Percentiles rank a stretch among this genome's conserved stretches.
phyloP scores from a whole-genome alignment of 495 filamentous ascomycete genomes.

The Penicillium canariense region DNA sequence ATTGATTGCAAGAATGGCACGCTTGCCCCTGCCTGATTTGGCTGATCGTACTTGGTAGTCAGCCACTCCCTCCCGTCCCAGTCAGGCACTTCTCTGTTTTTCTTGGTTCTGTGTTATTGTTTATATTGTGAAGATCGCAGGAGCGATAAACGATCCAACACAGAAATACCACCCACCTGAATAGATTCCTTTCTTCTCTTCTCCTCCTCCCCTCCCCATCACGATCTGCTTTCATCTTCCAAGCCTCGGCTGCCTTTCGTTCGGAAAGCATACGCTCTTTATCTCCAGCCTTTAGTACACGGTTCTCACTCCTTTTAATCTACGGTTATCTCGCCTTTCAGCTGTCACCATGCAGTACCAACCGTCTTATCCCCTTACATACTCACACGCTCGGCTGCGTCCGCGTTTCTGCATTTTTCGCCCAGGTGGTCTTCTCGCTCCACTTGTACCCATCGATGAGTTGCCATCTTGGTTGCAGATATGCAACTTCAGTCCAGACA shows the following conservation, averaged over 20 bases:
- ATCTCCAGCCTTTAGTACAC: conserved; percentile 2
- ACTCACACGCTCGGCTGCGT: conserved; percentile 7
- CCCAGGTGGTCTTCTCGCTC: conserved; percentile 24
- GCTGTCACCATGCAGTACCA: conserved; percentile 10
- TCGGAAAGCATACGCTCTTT: conserved; percentile 5
- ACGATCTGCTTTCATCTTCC: conserved; percentile 11
- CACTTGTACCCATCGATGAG: conserved; percentile 39
- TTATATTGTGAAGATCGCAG: background rate
- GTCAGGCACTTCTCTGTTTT: background rate
- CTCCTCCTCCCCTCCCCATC: conserved; percentile 5
- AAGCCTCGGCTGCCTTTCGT: background rate
- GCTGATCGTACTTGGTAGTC: too few species aligned
- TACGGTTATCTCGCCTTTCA: conserved; percentile 1
- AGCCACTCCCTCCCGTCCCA: background rate
- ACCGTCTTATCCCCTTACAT: conserved; percentile 2
- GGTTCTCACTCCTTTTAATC: background rate
- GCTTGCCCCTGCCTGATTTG: conserved; percentile 13
- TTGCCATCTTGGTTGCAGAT: conserved; percentile 38
- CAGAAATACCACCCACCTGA: too few species aligned
- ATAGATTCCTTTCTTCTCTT: background rate
- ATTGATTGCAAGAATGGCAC: conserved; percentile 39
- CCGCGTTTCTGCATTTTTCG: conserved; percentile 39
- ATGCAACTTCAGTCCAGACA: conserved; percentile 20
- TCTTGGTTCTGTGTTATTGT: background rate
- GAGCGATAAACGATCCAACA: background rate